Conservation (phyloP, 495 filamentous ascomycete genomes). For the Penicillium pulvis region DNA sequence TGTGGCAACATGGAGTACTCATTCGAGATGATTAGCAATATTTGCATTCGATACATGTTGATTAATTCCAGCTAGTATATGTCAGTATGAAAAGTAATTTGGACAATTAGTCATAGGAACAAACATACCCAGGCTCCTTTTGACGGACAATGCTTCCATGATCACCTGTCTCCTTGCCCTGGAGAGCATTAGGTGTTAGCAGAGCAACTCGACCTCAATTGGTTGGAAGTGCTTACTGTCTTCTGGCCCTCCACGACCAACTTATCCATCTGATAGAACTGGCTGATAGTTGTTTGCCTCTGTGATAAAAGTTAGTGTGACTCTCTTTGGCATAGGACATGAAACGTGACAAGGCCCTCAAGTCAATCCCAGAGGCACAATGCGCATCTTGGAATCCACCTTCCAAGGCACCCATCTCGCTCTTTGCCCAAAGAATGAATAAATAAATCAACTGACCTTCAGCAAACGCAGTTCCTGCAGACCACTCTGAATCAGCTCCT, state of each 20-base stretch:
- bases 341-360: neutral
- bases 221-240: constrained; percentile 38
- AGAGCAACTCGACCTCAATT: neutral
- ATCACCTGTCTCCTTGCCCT: constrained; percentile 76
- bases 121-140: constrained; percentile 77
- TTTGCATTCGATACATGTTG: constrained; percentile 3
- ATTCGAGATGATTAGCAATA: constrained; percentile 13
- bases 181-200: constrained; percentile 6
- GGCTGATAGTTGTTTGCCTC: constrained; percentile 93
- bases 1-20: constrained; percentile 6
- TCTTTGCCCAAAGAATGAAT: neutral
- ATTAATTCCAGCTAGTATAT: constrained; percentile 50
- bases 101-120: neutral
- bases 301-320: constrained; percentile 41
- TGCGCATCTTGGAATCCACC: neutral
- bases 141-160: constrained; percentile 73
- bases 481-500: constrained; percentile 87
- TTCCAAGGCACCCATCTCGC: neutral
- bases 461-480: constrained; percentile 84
- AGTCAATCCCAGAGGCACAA: neutral
- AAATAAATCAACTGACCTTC: constrained; percentile 66
- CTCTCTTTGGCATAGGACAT: neutral
- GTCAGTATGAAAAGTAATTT: constrained; percentile 5
- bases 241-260: constrained; percentile 92
- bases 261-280: constrained; percentile 90